Evolutionary conservation across 2,329 filamentous ascomycete species (phyloP).

Genomic region (Xylariomycetidae sp.): DNA sequence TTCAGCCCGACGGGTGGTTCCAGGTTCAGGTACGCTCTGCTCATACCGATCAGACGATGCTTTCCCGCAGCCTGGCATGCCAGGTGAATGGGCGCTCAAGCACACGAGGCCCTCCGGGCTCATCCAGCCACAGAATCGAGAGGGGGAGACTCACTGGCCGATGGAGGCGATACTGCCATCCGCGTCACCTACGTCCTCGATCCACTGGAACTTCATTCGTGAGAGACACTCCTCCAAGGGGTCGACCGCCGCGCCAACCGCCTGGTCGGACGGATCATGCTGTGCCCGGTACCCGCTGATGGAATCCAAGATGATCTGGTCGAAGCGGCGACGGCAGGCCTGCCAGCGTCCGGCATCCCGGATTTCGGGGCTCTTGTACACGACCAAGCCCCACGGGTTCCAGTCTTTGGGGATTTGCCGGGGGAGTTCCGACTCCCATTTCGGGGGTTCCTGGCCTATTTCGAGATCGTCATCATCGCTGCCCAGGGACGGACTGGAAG

Average conservation of each 20-base stretch:
- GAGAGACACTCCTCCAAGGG: conserved; percentile 8
- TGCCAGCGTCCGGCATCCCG: conserved; percentile 5
- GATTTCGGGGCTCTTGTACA: conserved; percentile 12
- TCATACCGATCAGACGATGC: conserved; percentile 1
- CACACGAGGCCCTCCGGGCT: too few species aligned
- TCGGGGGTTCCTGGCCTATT: conserved; percentile 6
- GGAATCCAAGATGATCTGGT: conserved; percentile 8
- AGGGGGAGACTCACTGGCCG: conserved; percentile 4
- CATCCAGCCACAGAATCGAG: too few species aligned
- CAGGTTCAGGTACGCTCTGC: conserved; percentile 6
- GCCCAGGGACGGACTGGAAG: background rate
- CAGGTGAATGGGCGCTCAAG: too few species aligned
- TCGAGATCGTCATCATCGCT: background rate
- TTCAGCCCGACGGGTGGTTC: conserved; percentile 6
- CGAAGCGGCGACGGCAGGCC: conserved; percentile 10
- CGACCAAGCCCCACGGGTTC: conserved; percentile 13
- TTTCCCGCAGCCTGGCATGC: too few species aligned
- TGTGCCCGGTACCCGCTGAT: conserved; percentile 3
- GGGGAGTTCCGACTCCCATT: conserved; percentile 10
- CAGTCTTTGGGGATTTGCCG: conserved; percentile 8
- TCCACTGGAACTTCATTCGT: conserved; percentile 10
- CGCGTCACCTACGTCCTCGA: conserved; percentile 7
- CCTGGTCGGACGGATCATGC: too few species aligned
- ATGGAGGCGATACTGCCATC: conserved; percentile 9
- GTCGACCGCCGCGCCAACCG: too few species aligned